phyloP scores from a whole-genome alignment of 805 yeast genomes.

The Komagataella populi region DNA sequence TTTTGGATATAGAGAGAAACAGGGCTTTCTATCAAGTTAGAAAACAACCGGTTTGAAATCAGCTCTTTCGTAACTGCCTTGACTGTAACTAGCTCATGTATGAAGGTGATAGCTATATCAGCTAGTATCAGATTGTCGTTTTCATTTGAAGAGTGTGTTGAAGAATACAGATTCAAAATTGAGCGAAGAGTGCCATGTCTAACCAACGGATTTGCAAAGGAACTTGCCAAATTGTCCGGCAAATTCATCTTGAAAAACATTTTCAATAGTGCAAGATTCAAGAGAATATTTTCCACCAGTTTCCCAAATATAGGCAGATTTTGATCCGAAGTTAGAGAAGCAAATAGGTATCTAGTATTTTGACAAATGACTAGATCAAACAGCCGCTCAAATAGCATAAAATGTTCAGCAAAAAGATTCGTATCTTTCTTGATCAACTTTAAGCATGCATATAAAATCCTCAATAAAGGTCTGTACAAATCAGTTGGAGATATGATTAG shows the following conservation, averaged over 20 bases:
- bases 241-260: constrained; percentile 36
- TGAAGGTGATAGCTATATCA: constrained; percentile 52
- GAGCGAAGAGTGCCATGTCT: constrained; percentile 50
- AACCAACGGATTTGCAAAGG: constrained; percentile 36
- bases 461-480: constrained; percentile 44
- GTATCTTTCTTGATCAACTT: constrained; percentile 26
- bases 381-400: constrained; percentile 38
- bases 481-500: constrained; percentile 33
- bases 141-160: constrained; percentile 46
- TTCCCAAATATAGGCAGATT: constrained; percentile 21
- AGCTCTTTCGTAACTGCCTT: constrained; percentile 55
- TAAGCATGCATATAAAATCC: constrained; percentile 39
- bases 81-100: constrained; percentile 53
- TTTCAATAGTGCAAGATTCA: constrained; percentile 53
- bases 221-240: constrained; percentile 29
- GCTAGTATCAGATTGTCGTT: constrained; percentile 52
- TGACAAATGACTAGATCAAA: constrained; percentile 52
- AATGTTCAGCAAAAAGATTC: constrained; percentile 26
- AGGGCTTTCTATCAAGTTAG: constrained; percentile 61
- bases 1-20: constrained; percentile 51
- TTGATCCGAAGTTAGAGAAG: constrained; percentile 6
- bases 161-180: constrained; percentile 51
- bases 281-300: constrained; percentile 49
- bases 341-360: constrained; percentile 29
- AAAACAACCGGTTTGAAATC: constrained; percentile 48